Base-by-base conservation (phyloP, 345 rosid species). In the Erodium maritimum region DNA sequence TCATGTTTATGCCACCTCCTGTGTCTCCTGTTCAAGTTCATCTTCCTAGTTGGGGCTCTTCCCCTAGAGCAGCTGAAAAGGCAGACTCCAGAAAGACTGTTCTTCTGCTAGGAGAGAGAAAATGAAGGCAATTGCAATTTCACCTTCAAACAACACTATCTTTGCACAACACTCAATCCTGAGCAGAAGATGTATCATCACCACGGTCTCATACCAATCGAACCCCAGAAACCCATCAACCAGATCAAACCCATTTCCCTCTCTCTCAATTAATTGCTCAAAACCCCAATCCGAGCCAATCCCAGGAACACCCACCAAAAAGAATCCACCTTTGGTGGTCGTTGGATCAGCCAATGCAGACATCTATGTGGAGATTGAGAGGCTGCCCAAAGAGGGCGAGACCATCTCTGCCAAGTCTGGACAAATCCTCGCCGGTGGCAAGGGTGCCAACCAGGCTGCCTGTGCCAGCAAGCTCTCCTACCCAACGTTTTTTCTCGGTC, bases 271-370 rank as follows among this genome's bases (percentile, higher is more conserved):
- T 16, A 42, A 16, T 0, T 42, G 48, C 48, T 42, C 48, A 12
- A 42, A 42, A 42, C 17, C 48, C 48, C 48, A 42, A 42, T 42
- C 48, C 48, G 16, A 42, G 48, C 48, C 48, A 12, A 42, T 42
- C 48, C 48, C 48, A 42, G 48, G n/a, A n/a, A n/a, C n/a, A n/a
- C n/a, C n/a, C n/a, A n/a, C 14, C 16, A 42, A 3, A 42, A 42
- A 42, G 0, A 11, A 42, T 3, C 88, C 83, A 2, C 96, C 96
- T 1, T 61, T 93, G 3, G 90, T 89, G 5, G 96, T 93, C 0
- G 91, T 89, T 17, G 96, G 99, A 17, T 93, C 95, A n/a, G 96
- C 96, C 21, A 93, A 93, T 62, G 87, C 85, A 33, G 99, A 93
- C 21, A 75, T 89, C 61, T 87, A 80, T 45, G 95, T 90, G 7